Conservation (phyloP, 176 grass and related monocot species). For the Cocos nucifera region DNA sequence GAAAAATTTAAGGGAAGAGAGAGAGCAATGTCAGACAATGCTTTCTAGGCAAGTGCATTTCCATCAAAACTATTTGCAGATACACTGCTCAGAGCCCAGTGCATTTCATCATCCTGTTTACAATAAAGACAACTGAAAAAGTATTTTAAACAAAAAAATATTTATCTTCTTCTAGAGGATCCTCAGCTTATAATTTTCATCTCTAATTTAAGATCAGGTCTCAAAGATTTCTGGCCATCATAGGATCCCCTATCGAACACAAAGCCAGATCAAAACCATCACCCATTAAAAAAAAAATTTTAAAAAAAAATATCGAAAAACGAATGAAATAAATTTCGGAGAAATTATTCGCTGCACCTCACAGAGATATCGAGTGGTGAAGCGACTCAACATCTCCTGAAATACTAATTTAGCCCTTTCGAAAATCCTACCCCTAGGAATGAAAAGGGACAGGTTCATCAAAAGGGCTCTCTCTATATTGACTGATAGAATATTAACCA, state of each 20-base stretch:
- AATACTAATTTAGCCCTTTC: slow-evolving; percentile 43
- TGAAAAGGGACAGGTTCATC: slow-evolving; percentile 59
- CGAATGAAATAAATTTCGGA: slow-evolving; percentile 25
- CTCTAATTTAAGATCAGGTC: slow-evolving; percentile 74
- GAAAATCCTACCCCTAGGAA: slow-evolving; percentile 57
- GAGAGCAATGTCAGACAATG: slow-evolving; percentile 50
- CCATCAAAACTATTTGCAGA: slow-evolving; percentile 41
- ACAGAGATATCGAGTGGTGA: slow-evolving; percentile 31
- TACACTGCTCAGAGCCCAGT: slow-evolving; percentile 83
- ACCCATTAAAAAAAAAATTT: too few species aligned
- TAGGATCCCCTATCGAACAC: slow-evolving; percentile 13
- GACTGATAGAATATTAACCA: too few species aligned
- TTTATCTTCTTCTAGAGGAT: not conserved
- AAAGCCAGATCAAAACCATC: not conserved
- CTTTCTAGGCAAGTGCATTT: slow-evolving; percentile 93
- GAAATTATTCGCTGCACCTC: slow-evolving; percentile 79
- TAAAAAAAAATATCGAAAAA: not conserved
- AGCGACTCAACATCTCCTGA: slow-evolving; percentile 80
- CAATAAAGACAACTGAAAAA: too few species aligned
- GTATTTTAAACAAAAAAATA: not conserved
- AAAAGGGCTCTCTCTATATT: slow-evolving; percentile 13
- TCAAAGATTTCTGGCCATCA: slow-evolving; percentile 99
- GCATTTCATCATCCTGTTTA: slow-evolving; percentile 63
- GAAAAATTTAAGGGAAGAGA: too few species aligned
- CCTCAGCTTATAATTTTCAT: slow-evolving; percentile 88